Conservation (phyloP, 371 early-diverging fungal species). For the Basidiobolus meristosporus region DNA sequence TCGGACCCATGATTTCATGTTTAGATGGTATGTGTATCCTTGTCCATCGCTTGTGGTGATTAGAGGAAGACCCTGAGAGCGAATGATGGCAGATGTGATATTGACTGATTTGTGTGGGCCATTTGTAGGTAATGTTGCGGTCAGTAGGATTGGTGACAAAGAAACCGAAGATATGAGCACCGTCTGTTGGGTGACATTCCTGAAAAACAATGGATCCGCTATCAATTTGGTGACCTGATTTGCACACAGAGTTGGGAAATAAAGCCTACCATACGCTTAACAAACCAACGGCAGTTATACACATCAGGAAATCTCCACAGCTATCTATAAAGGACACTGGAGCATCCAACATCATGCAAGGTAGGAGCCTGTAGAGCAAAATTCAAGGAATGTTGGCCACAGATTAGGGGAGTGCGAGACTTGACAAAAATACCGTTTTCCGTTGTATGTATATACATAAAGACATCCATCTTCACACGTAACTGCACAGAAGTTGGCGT, state of each 20-base stretch:
- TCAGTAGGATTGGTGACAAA: constrained; percentile 32
- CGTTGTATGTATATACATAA: constrained; percentile 39
- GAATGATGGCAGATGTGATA: constrained; percentile 33
- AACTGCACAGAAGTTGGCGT: constrained; percentile 26
- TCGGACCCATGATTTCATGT: constrained; percentile 52
- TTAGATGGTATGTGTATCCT: constrained; percentile 43
- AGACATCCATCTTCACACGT: constrained; percentile 48
- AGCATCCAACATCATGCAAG: constrained; percentile 44
- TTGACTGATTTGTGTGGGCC: constrained; percentile 16
- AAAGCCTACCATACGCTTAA: constrained; percentile 40
- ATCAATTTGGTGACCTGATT: too few species aligned
- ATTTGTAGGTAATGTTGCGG: constrained; percentile 16
- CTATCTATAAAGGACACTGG: constrained; percentile 32
- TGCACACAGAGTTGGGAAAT: too few species aligned
- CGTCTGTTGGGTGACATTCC: too few species aligned
- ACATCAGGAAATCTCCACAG: constrained; percentile 32
- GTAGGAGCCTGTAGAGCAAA: constrained; percentile 24
- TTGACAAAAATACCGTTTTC: constrained; percentile 27
- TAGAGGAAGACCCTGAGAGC: constrained; percentile 44
- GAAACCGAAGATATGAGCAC: too few species aligned
- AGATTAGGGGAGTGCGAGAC: background rate
- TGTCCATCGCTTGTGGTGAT: constrained; percentile 51
- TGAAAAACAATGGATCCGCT: too few species aligned
- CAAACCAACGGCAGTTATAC: constrained; percentile 36
- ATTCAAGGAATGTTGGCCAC: background rate